phyloP scores from a whole-genome alignment of 176 grass and related monocot genomes.

The Chrysopogon serrulatus region DNA sequence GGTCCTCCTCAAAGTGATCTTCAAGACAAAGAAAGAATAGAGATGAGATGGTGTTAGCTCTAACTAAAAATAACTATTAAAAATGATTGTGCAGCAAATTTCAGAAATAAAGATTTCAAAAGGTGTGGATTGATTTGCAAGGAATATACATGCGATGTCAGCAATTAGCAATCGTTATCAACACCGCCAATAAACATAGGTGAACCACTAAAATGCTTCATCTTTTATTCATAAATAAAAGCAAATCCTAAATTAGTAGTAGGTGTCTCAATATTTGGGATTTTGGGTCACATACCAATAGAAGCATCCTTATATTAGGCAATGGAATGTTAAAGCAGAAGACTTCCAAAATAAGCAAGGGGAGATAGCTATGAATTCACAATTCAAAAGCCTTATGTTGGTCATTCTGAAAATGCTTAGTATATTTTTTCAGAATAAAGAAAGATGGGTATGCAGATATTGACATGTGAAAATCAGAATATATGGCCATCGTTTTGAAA shows the following conservation, averaged over 20 bases:
- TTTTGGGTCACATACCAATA: neutral
- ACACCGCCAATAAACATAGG: neutral
- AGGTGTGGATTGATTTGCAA: neutral
- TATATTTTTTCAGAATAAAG: neutral
- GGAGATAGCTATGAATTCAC: neutral
- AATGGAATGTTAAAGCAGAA: neutral
- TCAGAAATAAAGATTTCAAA: neutral
- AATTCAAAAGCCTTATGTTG: neutral
- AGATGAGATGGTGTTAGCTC: neutral
- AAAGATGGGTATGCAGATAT: neutral
- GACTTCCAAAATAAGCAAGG: neutral
- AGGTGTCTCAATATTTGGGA: neutral
- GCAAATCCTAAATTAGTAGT: neutral
- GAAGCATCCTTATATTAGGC: neutral
- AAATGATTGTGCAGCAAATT: neutral
- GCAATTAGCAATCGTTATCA: neutral
- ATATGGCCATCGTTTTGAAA: neutral
- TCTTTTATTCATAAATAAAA: neutral
- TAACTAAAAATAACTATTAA: neutral
- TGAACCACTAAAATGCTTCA: neutral
- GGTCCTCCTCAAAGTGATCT: conserved; percentile 96
- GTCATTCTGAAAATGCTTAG: neutral
- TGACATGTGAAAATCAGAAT: neutral
- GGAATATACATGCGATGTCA: neutral
- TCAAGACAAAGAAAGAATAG: conserved; percentile 28